phyloP scores from a whole-genome alignment of 129 eudicot species.

The Silybum marianum region DNA sequence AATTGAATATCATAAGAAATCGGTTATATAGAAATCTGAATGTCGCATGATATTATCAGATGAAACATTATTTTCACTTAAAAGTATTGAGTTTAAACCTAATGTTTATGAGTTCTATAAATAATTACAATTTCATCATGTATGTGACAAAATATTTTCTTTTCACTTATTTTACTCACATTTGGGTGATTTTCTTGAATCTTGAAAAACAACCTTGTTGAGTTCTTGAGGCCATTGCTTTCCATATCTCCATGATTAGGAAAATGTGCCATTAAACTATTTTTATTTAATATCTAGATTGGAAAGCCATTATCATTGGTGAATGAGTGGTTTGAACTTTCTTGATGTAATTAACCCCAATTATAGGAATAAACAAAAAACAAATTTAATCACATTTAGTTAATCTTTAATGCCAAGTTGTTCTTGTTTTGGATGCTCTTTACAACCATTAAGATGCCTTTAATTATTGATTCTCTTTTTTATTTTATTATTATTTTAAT shows the following conservation, averaged over 20 bases:
- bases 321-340: slow-evolving; percentile 38
- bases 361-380: slow-evolving; percentile 22
- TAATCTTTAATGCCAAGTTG: slow-evolving; percentile 38
- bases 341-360: slow-evolving; percentile 36
- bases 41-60: no score
- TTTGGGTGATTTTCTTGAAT: slow-evolving; percentile 24
- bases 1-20: no score
- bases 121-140: not conserved
- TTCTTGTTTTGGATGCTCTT: slow-evolving; percentile 34
- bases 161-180: not conserved
- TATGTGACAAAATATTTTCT: not conserved
- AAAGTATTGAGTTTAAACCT: no score
- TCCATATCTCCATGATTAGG: slow-evolving; percentile 24
- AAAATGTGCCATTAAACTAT: not conserved
- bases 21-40: no score
- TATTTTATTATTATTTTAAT: slow-evolving; percentile 1
- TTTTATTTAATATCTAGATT: not conserved
- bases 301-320: slow-evolving; percentile 38
- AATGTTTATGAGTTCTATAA: not conserved
- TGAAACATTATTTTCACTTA: no score
- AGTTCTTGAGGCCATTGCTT: slow-evolving; percentile 33
- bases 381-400: slow-evolving; percentile 18
- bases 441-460: slow-evolving; percentile 49
- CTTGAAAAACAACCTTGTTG: slow-evolving; percentile 16
- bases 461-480: slow-evolving; percentile 36